Evolutionary conservation across 345 rosid genomes (phyloP).

Genomic region (Eucalyptus regnans): DNA sequence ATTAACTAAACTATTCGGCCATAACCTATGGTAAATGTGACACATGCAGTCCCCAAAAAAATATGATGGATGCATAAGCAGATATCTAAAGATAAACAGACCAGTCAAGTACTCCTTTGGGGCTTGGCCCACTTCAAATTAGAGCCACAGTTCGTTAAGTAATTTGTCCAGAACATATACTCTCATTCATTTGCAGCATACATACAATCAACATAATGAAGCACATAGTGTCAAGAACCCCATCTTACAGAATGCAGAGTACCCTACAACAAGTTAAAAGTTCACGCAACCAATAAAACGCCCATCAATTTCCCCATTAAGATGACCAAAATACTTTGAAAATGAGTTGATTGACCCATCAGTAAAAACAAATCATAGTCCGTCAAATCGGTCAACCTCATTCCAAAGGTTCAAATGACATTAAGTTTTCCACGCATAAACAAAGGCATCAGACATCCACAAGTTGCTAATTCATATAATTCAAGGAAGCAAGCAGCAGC

Average conservation of each 20-base stretch:
- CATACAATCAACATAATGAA: not conserved
- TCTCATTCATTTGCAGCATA: not conserved
- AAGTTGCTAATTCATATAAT: not conserved
- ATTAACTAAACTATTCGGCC: not conserved
- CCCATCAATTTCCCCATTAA: not conserved
- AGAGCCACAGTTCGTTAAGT: not conserved
- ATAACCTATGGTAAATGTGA: not conserved
- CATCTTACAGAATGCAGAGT: not conserved
- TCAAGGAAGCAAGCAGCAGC: not conserved
- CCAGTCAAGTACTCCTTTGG: not conserved
- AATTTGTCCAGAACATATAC: not conserved
- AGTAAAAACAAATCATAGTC: not conserved
- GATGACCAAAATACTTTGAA: not conserved
- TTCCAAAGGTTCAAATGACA: not conserved
- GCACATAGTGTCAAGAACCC: not conserved
- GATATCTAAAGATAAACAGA: not conserved
- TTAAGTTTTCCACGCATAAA: not conserved
- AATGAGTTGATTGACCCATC: not conserved
- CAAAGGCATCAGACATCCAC: not conserved
- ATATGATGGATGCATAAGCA: not conserved
- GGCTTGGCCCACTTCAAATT: not conserved
- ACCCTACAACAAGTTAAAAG: not conserved
- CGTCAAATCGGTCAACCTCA: not conserved
- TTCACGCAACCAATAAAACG: not conserved
- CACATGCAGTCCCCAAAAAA: not conserved